Evolutionary conservation across 2,329 filamentous ascomycete species (phyloP).

Genomic region (Cladorrhinum sp.): DNA sequence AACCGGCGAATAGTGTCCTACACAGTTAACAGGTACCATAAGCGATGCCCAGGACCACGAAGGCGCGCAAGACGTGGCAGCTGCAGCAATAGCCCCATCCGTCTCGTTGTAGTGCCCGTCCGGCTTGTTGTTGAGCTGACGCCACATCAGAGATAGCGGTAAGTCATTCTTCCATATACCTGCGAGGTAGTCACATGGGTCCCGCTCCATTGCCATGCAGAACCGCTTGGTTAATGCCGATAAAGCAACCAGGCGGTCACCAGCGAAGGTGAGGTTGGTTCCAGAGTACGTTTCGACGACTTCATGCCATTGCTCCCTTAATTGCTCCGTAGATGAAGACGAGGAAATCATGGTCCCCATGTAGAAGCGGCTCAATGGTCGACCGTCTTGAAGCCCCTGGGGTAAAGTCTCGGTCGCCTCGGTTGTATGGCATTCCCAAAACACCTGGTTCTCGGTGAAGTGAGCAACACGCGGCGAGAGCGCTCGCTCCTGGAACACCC

Average conservation of each 20-base stretch:
- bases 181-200: slow-evolving; percentile 5
- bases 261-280: neutral
- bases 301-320: neutral
- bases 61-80: neutral
- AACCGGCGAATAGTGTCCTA: neutral
- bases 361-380: neutral
- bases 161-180: slow-evolving; percentile 11
- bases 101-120: neutral
- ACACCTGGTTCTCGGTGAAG: neutral
- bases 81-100: neutral
- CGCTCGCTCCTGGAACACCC: slow-evolving; percentile 1
- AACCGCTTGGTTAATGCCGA: slow-evolving; percentile 5
- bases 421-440: neutral
- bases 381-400: neutral
- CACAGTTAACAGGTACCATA: neutral
- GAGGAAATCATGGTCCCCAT: neutral
- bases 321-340: no score
- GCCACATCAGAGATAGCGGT: neutral
- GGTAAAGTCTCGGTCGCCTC: neutral
- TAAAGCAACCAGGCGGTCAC: slow-evolving; percentile 8
- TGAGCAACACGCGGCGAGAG: slow-evolving; percentile 1
- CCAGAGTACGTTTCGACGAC: slow-evolving; percentile 2
- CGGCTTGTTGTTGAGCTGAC: neutral
- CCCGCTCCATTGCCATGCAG: neutral
- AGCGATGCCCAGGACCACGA: slow-evolving; percentile 5